Evolutionary conservation across 2,329 filamentous ascomycete genomes (phyloP), one percentile per base, ranked within the genome.

Genomic region (Exophiala dermatitidis): DNA sequence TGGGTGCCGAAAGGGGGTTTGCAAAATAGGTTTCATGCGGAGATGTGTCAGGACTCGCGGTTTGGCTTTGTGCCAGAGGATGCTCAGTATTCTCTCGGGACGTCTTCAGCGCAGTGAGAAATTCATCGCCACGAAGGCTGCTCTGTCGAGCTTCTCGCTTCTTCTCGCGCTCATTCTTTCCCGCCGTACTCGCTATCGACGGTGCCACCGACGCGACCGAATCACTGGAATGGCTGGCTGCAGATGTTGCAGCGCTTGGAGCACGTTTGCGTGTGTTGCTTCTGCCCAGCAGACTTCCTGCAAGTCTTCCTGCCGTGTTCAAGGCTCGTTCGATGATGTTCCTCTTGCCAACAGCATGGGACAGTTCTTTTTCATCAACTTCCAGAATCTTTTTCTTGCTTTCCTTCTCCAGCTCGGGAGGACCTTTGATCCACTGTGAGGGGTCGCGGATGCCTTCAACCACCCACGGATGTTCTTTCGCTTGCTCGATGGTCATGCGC

Each of bases 391-490:
- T 89, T 66, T 86, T 84, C 52, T 87, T 82, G 32, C 83, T 85
- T 55, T 85, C 85, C 34, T 84, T 80, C 36, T 82, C 84, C 1
- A 90, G 90, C 64, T 97, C 91, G 1, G 90, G 95, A 59, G 90
- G 95, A 59, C 95, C 89, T 63, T 95, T 89, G n/a, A 96, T 81
- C 93, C 93, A 98, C 6, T 78, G 77, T 32, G 81, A 74, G 36
- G 85, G 80, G 62, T 95, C 85, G 33, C 81, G 73, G 43, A 97
- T 80, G 59, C 86, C 90, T 53, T 84, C 77, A 1, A 91, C 77
- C 10, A 97, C 85, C 93, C 93, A 98, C 3, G 85, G 84, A 66
- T 98, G 93, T 56, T 87, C 85, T 69, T 97, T 97, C 64, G 97
- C 91, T 63, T 96, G 91, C 56, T 85, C 83, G 48, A 98, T 75